These are phyloP conservation scores for Bassia scoparia DNA, from an alignment of 148 eudicot genomes.

Conservation along the genomic window DNA sequence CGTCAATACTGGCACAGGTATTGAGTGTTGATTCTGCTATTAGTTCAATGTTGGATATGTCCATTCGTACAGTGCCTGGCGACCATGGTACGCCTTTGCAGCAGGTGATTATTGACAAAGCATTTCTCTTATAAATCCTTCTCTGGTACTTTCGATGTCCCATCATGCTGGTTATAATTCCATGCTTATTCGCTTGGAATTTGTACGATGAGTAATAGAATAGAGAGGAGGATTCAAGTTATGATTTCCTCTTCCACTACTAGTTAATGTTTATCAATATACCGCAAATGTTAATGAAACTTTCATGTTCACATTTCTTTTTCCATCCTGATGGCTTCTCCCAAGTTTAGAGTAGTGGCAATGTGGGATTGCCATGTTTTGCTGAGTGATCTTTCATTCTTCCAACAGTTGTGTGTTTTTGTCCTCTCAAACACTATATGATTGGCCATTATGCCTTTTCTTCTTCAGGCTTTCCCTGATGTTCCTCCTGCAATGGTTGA, in stretches of 20 bases:
- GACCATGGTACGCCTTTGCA: slow-evolving; percentile 92
- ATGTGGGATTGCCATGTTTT: too few relatives aligned
- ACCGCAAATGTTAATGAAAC: too few relatives aligned
- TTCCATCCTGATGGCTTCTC: too few relatives aligned
- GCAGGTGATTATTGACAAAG: slow-evolving; percentile 47
- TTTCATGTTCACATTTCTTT: too few relatives aligned
- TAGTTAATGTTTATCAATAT: too few relatives aligned
- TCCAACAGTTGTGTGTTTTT: not conserved
- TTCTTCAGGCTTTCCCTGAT: slow-evolving; percentile 75
- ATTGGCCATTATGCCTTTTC: not conserved
- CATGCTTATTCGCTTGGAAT: too few relatives aligned
- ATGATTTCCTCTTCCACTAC: too few relatives aligned
- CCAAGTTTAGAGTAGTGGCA: too few relatives aligned
- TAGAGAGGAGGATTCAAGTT: too few relatives aligned
- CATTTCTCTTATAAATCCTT: not conserved
- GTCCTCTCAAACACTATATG: not conserved
- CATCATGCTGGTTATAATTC: not conserved
- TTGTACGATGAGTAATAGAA: too few relatives aligned
- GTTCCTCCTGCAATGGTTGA: slow-evolving; percentile 94
- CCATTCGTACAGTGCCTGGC: slow-evolving; percentile 79
- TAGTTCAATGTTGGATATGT: slow-evolving; percentile 82
- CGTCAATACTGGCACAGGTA: slow-evolving; percentile 74
- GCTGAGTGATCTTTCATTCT: too few relatives aligned
- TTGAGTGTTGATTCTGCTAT: slow-evolving; percentile 75
- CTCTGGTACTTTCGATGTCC: not conserved